A percentile compares a stretch with the other conserved stretches of the same genome.
Evolutionary conservation across 2,329 filamentous ascomycete species (phyloP).

Genomic region (Fusarium protoensiforme): DNA sequence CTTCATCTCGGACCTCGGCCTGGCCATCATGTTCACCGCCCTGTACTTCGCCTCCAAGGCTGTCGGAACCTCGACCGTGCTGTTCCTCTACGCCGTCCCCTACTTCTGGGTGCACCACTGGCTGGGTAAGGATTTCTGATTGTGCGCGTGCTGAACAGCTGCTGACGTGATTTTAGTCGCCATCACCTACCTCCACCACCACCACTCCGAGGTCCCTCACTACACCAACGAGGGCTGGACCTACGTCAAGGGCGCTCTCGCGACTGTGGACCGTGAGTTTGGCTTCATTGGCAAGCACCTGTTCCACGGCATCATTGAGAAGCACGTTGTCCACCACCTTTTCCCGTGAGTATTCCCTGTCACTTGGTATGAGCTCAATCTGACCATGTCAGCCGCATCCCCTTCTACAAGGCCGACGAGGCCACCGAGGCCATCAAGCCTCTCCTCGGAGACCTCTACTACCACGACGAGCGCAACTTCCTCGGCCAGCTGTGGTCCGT

Average conservation of each 20-base stretch:
- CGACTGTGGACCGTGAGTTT: conserved; percentile 71
- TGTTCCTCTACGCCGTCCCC: conserved; percentile 70
- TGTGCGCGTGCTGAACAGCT: neutral
- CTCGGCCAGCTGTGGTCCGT: conserved; percentile 44
- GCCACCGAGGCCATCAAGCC: conserved; percentile 77
- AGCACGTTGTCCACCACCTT: conserved; percentile 71
- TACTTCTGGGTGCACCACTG: conserved; percentile 79
- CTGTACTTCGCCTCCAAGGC: conserved; percentile 64
- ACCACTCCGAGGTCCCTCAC: conserved; percentile 60
- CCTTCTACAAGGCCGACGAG: conserved; percentile 62
- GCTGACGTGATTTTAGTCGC: conserved; percentile 60
- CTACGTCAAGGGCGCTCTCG: conserved; percentile 68
- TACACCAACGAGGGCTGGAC: conserved; percentile 66
- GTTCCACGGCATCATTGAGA: conserved; percentile 71
- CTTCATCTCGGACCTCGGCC: conserved; percentile 68
- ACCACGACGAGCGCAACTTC: conserved; percentile 52
- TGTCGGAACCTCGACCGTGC: conserved; percentile 67
- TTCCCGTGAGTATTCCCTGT: conserved; percentile 50
- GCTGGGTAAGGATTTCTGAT: conserved; percentile 60
- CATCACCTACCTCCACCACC: conserved; percentile 82
- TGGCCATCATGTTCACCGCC: conserved; percentile 60
- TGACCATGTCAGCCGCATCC: conserved; percentile 41
- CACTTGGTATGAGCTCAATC: neutral
- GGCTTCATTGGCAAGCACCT: conserved; percentile 71
- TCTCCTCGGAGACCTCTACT: conserved; percentile 93